phyloP scores from a whole-genome alignment of 2,329 filamentous ascomycete genomes.

The Hypocreales sp. region DNA sequence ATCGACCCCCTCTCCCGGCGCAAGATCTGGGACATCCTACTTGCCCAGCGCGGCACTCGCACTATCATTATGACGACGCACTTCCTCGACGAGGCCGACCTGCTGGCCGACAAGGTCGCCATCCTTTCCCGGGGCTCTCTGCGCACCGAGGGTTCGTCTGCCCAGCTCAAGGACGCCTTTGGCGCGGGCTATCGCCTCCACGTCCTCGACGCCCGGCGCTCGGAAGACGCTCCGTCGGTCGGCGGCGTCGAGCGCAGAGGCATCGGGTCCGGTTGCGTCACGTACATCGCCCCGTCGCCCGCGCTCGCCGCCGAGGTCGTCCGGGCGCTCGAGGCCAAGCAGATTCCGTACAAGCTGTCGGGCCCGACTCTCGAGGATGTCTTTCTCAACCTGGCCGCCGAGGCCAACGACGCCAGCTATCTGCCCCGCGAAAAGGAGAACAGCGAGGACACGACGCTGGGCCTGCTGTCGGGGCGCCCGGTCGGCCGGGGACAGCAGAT shows the following conservation, averaged over 20 bases:
- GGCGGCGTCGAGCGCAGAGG: constrained; percentile 39
- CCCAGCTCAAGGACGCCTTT: constrained; percentile 66
- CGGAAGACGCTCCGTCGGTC: no score
- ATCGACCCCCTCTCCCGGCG: constrained; percentile 73
- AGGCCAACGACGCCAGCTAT: constrained; percentile 37
- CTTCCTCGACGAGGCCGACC: constrained; percentile 84
- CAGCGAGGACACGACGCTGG: constrained; percentile 16
- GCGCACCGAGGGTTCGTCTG: constrained; percentile 70
- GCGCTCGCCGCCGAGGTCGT: constrained; percentile 57
- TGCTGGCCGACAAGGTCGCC: constrained; percentile 76
- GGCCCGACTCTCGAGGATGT: constrained; percentile 89
- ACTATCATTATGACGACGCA: constrained; percentile 86
- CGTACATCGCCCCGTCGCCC: constrained; percentile 58
- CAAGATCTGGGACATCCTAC: constrained; percentile 88
- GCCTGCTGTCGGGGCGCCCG: constrained; percentile 51
- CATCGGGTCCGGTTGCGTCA: constrained; percentile 58
- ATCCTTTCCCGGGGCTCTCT: constrained; percentile 75
- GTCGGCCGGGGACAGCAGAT: constrained; percentile 58
- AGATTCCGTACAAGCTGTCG: constrained; percentile 71
- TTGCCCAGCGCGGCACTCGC: constrained; percentile 65
- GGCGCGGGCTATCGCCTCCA: constrained; percentile 78
- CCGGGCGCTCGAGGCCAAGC: constrained; percentile 46
- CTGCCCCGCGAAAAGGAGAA: background rate
- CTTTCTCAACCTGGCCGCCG: constrained; percentile 73
- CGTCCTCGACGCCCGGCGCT: constrained; percentile 42